Conservation (phyloP, 2,329 filamentous ascomycete genomes). For the Alternaria viburni region DNA sequence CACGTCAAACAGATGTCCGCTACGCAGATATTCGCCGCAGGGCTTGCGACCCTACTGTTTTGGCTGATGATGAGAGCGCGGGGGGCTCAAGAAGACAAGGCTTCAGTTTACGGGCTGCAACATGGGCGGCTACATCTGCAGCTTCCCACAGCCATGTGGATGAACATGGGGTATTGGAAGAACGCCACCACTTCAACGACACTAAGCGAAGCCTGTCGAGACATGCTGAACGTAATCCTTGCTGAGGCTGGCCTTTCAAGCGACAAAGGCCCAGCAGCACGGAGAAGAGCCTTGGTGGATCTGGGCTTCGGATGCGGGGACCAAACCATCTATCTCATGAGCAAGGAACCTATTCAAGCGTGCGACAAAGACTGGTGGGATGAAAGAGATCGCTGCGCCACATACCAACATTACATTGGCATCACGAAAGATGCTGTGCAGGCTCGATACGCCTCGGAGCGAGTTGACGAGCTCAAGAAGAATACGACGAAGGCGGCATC, state of each 20-base stretch:
- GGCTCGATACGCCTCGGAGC: slow-evolving; percentile 44
- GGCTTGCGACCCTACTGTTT: neutral
- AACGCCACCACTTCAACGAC: slow-evolving; percentile 1
- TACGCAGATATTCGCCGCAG: neutral
- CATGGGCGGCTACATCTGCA: slow-evolving; percentile 63
- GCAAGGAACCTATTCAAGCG: slow-evolving; percentile 13
- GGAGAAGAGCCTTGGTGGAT: slow-evolving; percentile 52
- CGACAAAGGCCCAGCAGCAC: slow-evolving; percentile 7
- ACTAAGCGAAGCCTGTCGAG: slow-evolving; percentile 57
- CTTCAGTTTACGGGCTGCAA: slow-evolving; percentile 56
- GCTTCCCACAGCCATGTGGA: slow-evolving; percentile 63
- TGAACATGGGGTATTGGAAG: slow-evolving; percentile 69
- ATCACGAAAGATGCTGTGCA: slow-evolving; percentile 60
- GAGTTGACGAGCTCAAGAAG: slow-evolving; percentile 14
- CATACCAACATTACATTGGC: slow-evolving; percentile 55
- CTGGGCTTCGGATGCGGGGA: slow-evolving; percentile 67
- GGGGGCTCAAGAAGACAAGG: neutral
- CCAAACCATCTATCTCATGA: slow-evolving; percentile 58
- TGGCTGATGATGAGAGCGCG: neutral
- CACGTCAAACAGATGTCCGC: neutral
- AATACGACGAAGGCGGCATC: neutral
- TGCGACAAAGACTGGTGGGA: slow-evolving; percentile 28
- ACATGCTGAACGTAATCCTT: slow-evolving; percentile 58
- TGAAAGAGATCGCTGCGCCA: neutral
- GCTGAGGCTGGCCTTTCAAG: slow-evolving; percentile 49